Evolutionary conservation across 805 yeast genomes (phyloP).

Genomic region (Blastobotrys terrestris): DNA sequence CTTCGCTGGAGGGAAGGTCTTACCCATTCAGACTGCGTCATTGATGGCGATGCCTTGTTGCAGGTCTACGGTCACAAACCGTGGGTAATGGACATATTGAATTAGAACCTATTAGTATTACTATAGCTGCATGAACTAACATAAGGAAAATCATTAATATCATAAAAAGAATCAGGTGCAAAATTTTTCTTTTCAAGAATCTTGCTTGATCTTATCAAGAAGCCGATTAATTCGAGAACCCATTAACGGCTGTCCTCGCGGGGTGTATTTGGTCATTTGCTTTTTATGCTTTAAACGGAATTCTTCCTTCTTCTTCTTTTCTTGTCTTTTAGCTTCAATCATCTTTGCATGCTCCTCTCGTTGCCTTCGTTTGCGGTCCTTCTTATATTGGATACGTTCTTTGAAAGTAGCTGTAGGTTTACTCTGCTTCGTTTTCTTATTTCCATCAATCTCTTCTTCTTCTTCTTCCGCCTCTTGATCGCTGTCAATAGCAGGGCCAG

Average conservation of each 20-base stretch:
- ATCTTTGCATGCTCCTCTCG: slow-evolving; percentile 37
- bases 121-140: neutral
- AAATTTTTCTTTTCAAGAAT: neutral
- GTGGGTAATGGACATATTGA: neutral
- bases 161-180: too few species aligned
- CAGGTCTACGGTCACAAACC: neutral
- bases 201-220: slow-evolving; percentile 61
- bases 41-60: slow-evolving; percentile 6
- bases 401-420: slow-evolving; percentile 24
- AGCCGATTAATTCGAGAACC: slow-evolving; percentile 79
- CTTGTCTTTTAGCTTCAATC: slow-evolving; percentile 35
- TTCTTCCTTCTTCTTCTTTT: slow-evolving; percentile 34
- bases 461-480: slow-evolving; percentile 17
- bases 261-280: slow-evolving; percentile 48
- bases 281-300: slow-evolving; percentile 43
- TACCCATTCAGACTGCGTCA: neutral
- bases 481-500: slow-evolving; percentile 7
- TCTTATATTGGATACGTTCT: slow-evolving; percentile 34
- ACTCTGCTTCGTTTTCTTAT: neutral
- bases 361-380: slow-evolving; percentile 31
- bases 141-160: neutral
- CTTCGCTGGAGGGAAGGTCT: slow-evolving; percentile 1
- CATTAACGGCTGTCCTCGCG: slow-evolving; percentile 82
- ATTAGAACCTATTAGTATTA: too few species aligned
- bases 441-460: slow-evolving; percentile 17